These are phyloP conservation scores for Amylocystis lapponica DNA, from an alignment of 768 basidiomycete species.

Conservation along the genomic window DNA sequence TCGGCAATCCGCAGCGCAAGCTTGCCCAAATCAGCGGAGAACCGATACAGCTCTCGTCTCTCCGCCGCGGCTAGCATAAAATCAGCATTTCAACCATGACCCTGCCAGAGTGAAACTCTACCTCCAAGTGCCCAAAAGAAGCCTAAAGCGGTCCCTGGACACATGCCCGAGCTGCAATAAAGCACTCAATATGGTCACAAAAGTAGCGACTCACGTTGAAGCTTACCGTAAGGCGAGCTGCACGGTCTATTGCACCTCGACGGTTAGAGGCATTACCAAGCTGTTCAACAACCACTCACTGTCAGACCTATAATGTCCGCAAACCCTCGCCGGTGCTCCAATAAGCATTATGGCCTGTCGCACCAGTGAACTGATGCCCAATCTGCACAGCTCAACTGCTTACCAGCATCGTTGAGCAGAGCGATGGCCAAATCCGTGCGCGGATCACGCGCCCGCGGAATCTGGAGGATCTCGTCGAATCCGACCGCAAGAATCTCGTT, in stretches of 20 bases:
- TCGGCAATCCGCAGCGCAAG: conserved; percentile 66
- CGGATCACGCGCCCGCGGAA: conserved; percentile 55
- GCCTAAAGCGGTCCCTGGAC: conserved; percentile 61
- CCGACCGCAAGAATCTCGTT: conserved; percentile 66
- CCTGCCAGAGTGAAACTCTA: conserved; percentile 20
- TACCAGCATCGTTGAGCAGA: conserved; percentile 65
- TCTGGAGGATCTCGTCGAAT: conserved; percentile 59
- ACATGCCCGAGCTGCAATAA: conserved; percentile 52
- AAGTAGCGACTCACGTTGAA: conserved; percentile 13
- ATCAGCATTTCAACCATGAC: no score
- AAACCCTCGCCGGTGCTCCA: conserved; percentile 58
- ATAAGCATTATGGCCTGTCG: conserved; percentile 59
- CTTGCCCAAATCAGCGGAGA: conserved; percentile 62
- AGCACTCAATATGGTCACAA: neutral
- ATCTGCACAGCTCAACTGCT: conserved; percentile 32
- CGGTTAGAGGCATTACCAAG: neutral
- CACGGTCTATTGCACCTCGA: conserved; percentile 42
- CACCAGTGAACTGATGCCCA: conserved; percentile 7
- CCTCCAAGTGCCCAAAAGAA: conserved; percentile 71
- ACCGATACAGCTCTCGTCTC: conserved; percentile 55
- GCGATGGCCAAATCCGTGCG: conserved; percentile 58
- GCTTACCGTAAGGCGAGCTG: conserved; percentile 54
- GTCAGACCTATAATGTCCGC: conserved; percentile 61
- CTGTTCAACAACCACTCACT: conserved; percentile 43
- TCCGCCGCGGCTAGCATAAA: conserved; percentile 44